Conservation (phyloP, 108 stramenopile genomes). For the Nitzschia palea region DNA sequence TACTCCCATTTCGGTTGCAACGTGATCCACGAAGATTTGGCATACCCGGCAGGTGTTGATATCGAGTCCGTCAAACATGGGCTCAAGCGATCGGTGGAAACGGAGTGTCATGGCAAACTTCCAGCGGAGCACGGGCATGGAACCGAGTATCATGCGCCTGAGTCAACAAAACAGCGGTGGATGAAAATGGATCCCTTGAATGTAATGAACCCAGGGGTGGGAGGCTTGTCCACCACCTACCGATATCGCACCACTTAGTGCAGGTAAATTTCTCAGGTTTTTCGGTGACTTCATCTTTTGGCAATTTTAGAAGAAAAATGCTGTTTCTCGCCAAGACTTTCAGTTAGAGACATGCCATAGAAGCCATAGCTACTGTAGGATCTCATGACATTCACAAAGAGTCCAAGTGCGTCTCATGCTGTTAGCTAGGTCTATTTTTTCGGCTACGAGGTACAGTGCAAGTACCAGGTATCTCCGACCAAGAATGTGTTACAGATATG, state of each 20-base stretch:
- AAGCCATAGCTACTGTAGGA: too few relatives aligned
- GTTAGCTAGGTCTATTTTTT: too few relatives aligned
- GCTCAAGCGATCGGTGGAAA: conserved; percentile 68
- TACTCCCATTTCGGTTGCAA: conserved; percentile 90
- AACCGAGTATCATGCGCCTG: conserved; percentile 80
- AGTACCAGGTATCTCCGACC: too few relatives aligned
- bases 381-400: too few relatives aligned
- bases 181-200: conserved; percentile 85
- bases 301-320: too few relatives aligned
- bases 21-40: conserved; percentile 87
- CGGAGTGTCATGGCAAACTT: conserved; percentile 50
- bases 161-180: conserved; percentile 68
- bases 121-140: conserved; percentile 90
- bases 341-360: too few relatives aligned
- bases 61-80: conserved; percentile 66
- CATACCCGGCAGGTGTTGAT: conserved; percentile 68
- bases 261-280: too few relatives aligned
- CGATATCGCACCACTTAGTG: conserved; percentile 8
- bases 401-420: too few relatives aligned
- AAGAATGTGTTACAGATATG: too few relatives aligned
- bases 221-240: conserved; percentile 49
- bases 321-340: too few relatives aligned
- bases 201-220: conserved; percentile 85
- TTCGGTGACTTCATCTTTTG: too few relatives aligned
- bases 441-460: too few relatives aligned